Conservation (phyloP, 345 rosid genomes). For the Hevea brasiliensis region DNA sequence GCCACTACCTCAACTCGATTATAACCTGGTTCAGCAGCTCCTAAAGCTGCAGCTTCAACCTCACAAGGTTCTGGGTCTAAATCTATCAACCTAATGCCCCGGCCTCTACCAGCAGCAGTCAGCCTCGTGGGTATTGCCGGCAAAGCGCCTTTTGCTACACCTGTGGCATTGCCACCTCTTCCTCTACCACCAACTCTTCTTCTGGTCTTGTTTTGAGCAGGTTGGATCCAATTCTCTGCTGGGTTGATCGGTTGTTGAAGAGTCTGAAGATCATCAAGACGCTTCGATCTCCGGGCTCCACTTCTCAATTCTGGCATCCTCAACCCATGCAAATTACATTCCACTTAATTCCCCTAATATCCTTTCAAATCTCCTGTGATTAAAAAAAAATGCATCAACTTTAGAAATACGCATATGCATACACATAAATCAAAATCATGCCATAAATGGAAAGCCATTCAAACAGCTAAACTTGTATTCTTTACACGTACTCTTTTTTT, state of each 20-base stretch:
- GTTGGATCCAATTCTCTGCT: constrained; percentile 64
- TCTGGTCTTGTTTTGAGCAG: constrained; percentile 74
- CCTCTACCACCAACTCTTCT: constrained; percentile 95
- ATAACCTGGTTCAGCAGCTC: constrained; percentile 64
- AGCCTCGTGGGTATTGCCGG: constrained; percentile 61
- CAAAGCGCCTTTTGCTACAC: constrained; percentile 66
- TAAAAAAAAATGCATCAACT: not conserved
- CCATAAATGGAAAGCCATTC: constrained; percentile 15
- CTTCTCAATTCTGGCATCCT: constrained; percentile 98
- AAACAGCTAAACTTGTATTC: not conserved
- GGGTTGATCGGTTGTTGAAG: constrained; percentile 63
- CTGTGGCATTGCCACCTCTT: constrained; percentile 75
- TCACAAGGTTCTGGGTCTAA: constrained; percentile 85
- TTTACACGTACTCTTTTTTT: not conserved
- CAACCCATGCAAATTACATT: constrained; percentile 85
- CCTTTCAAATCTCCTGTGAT: constrained; percentile 44
- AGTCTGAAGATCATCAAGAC: constrained; percentile 81
- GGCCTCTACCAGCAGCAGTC: constrained; percentile 81
- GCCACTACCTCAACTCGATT: constrained; percentile 75
- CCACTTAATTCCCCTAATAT: constrained; percentile 34
- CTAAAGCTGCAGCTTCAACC: constrained; percentile 57
- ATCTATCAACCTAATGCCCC: constrained; percentile 80
- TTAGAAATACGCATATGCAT: not conserved
- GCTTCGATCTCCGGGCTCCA: constrained; percentile 93
- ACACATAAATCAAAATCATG: not conserved